Conservation (phyloP, 352 stramenopile species). For the Elongisporangium anandrum region DNA sequence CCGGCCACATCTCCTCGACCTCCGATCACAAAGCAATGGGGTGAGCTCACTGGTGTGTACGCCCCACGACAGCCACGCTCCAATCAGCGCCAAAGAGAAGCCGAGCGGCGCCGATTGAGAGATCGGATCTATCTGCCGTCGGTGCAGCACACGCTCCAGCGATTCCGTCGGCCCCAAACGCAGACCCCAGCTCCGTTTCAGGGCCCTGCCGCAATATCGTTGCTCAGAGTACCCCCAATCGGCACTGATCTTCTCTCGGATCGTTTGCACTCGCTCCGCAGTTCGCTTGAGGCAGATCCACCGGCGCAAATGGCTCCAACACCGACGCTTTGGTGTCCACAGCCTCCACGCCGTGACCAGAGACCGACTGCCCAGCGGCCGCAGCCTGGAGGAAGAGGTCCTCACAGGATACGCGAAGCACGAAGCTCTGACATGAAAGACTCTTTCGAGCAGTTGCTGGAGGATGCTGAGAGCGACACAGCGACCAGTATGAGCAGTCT, state of each 20-base stretch:
- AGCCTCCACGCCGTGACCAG: neutral
- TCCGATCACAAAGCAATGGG: neutral
- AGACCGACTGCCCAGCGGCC: neutral
- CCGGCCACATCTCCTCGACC: neutral
- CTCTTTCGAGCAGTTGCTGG: neutral
- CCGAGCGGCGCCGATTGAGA: conserved; percentile 14
- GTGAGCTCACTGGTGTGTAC: neutral
- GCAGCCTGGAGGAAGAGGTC: neutral
- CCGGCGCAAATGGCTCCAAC: neutral
- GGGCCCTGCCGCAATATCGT: neutral
- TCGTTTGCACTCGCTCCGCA: neutral
- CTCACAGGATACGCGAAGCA: neutral
- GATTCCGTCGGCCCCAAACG: conserved; percentile 3
- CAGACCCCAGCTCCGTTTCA: neutral
- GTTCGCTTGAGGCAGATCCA: neutral
- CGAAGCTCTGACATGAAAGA: neutral
- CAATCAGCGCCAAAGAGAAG: conserved; percentile 7
- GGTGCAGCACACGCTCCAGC: conserved; percentile 15
- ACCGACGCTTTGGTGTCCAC: neutral
- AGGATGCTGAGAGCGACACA: neutral
- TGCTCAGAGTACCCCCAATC: neutral
- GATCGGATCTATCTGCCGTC: conserved; percentile 29
- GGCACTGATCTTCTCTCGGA: conserved; percentile 3
- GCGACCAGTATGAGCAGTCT: conserved; percentile 20
- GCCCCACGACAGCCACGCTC: neutral